Percentiles rank a stretch among this genome's conserved stretches.
phyloP scores from a whole-genome alignment of 2,329 filamentous ascomycete genomes.

The Pseudopyricularia cyperi region DNA sequence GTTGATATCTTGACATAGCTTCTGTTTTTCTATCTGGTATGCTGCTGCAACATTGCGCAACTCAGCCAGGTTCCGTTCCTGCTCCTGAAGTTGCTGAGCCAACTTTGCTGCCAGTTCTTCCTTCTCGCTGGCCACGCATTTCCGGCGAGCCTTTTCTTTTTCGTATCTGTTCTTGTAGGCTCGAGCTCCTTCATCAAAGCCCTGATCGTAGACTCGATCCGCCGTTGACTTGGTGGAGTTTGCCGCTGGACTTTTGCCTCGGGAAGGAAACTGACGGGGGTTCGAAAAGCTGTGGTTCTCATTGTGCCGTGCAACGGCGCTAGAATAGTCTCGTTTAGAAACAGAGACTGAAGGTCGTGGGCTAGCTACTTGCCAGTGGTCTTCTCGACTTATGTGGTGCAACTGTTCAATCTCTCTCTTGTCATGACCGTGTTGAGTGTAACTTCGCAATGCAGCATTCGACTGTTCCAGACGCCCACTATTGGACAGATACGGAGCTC shows the following conservation, averaged over 20 bases:
- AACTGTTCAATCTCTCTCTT: no score
- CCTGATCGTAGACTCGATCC: background rate
- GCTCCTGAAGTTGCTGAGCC: background rate
- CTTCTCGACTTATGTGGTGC: background rate
- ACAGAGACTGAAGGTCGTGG: no score
- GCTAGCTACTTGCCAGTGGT: no score
- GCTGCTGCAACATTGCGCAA: background rate
- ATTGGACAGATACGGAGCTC: no score
- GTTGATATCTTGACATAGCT: background rate
- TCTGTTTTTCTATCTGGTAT: background rate
- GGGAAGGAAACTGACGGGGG: background rate
- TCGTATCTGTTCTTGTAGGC: background rate
- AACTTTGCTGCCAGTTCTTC: background rate
- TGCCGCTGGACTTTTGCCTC: background rate
- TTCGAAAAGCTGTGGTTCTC: background rate
- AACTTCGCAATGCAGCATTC: no score
- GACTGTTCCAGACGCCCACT: no score
- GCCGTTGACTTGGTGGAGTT: background rate
- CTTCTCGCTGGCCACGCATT: background rate
- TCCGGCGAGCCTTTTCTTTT: background rate
- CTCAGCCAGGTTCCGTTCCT: background rate
- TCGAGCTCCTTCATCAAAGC: background rate
- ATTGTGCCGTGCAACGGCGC: background rate
- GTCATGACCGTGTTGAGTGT: no score
- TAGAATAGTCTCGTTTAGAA: no score